Evolutionary conservation across 352 stramenopile species (phyloP).

Genomic region (Phytophthora foliorum): DNA sequence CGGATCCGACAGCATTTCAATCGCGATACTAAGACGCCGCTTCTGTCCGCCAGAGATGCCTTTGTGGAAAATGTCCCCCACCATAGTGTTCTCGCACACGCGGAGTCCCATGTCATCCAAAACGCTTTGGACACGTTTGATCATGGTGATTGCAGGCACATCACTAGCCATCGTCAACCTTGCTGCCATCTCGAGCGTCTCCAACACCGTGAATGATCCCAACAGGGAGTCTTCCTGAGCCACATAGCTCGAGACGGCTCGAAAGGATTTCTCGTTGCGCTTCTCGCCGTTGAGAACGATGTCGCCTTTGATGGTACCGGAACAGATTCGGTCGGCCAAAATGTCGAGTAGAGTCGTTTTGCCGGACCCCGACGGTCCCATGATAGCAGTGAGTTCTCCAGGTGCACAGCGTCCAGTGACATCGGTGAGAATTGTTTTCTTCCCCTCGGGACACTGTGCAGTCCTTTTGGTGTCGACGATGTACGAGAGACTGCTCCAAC

Average conservation of each 20-base stretch:
- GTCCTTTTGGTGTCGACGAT: constrained; percentile 27
- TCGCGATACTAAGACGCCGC: constrained; percentile 94
- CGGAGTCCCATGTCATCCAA: constrained; percentile 76
- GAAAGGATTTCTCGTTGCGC: constrained; percentile 44
- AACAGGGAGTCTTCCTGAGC: constrained; percentile 63
- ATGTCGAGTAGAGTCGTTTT: constrained; percentile 81
- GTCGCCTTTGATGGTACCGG: constrained; percentile 45
- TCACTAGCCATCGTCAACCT: constrained; percentile 41
- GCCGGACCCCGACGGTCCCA: constrained; percentile 66
- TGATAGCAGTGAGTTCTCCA: constrained; percentile 69
- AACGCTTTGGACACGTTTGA: constrained; percentile 60
- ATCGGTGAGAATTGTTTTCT: constrained; percentile 65
- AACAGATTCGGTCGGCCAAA: constrained; percentile 53
- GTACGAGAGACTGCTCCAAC: constrained; percentile 30
- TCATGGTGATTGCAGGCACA: constrained; percentile 12
- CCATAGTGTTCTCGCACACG: constrained; percentile 59
- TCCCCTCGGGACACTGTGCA: constrained; percentile 7
- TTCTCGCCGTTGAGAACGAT: constrained; percentile 58
- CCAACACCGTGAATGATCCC: constrained; percentile 69
- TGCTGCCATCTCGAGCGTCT: constrained; percentile 71
- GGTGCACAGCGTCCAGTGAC: constrained; percentile 63
- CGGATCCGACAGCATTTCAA: constrained; percentile 95
- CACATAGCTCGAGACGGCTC: constrained; percentile 64
- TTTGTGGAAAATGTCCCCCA: constrained; percentile 88
- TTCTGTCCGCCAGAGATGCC: constrained; percentile 90